Evolutionary conservation across 805 yeast species (phyloP), one percentile per base, ranked within the genome.

Genomic region (Candida yuanshanica): DNA sequence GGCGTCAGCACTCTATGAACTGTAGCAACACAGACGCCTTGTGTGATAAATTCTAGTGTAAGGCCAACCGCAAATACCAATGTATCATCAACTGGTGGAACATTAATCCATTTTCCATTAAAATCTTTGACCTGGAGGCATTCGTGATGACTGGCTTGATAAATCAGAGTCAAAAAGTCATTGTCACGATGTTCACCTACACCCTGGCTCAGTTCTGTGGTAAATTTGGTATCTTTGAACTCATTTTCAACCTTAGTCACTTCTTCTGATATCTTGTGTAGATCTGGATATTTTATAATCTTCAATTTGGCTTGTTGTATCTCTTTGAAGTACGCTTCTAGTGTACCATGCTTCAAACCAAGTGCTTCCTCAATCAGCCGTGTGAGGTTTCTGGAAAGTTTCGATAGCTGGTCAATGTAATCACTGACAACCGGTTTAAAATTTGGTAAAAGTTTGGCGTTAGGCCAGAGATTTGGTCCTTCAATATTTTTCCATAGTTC

Each of bases 131-230:
- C 75, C 45, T 71, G 74, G 24, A 73, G 55, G 7, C 72, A 66
- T 4, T 54, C 58, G 42, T 70, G 75, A 13, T 58, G 62, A 1
- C 74, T 63, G 10, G 78, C 83, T 51, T 80, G 84, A 48, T 69
- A 74, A 11, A 81, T 76, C 53, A 68, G 76, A 0, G 85, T 79
- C 22, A 80, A 52, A 51, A 80, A 65, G 41, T 78, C 83, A 4
- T 80, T 74, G 51, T 82, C 89, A 43, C 83, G 69, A 52, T 81
- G 88, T 4, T 83, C 59, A 7, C 57, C 53, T 17, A 55, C 62
- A 14, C 56, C 55, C 49, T 71, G 76, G 44, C 52, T 62, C 17
- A 67, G 62, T 43, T 58, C 60, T 0, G 75, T 69, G 5, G 64
- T 42, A 33, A 69, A 57, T 39, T 60, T 69, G 0, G 72, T 65